A percentile compares a stretch with the other conserved stretches of the same genome.
phyloP scores from a whole-genome alignment of 148 eudicot genomes.

The Rhododendron ferrugineum region DNA sequence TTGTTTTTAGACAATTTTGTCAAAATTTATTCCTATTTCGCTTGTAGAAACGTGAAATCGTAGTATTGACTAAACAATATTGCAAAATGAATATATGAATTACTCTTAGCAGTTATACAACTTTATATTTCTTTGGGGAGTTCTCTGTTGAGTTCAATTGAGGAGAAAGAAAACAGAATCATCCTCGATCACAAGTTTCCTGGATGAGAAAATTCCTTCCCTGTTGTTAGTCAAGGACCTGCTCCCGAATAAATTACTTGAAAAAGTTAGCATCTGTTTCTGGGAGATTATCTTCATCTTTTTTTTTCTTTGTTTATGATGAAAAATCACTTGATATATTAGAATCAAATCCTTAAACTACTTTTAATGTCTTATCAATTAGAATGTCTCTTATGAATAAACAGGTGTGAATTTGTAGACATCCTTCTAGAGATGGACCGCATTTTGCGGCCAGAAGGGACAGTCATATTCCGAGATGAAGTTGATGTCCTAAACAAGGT shows the following conservation, averaged over 20 bases:
- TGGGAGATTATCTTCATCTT: background rate
- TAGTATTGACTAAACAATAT: background rate
- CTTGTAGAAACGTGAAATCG: too few species aligned
- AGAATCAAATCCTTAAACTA: background rate
- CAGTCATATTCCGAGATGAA: constrained; percentile 65
- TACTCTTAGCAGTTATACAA: background rate
- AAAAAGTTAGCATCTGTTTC: background rate
- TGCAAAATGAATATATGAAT: background rate
- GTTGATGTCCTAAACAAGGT: constrained; percentile 70
- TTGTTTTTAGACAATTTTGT: too few species aligned
- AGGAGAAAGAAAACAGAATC: background rate
- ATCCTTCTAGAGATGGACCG: constrained; percentile 84
- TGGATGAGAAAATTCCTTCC: background rate
- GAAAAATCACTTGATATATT: background rate
- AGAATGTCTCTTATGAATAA: background rate
- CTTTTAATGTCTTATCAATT: background rate
- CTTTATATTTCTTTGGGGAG: background rate
- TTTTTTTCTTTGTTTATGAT: background rate
- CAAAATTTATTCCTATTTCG: too few species aligned
- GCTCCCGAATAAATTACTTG: background rate
- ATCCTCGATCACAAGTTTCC: background rate
- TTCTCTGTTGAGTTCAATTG: background rate
- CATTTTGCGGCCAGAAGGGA: constrained; percentile 75
- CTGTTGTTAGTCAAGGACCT: background rate
- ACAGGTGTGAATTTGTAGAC: constrained; percentile 68